Percentiles rank a stretch among this genome's conserved stretches.
phyloP scores from a whole-genome alignment of 306 rosid species.

The Trichosanthes truncata region DNA sequence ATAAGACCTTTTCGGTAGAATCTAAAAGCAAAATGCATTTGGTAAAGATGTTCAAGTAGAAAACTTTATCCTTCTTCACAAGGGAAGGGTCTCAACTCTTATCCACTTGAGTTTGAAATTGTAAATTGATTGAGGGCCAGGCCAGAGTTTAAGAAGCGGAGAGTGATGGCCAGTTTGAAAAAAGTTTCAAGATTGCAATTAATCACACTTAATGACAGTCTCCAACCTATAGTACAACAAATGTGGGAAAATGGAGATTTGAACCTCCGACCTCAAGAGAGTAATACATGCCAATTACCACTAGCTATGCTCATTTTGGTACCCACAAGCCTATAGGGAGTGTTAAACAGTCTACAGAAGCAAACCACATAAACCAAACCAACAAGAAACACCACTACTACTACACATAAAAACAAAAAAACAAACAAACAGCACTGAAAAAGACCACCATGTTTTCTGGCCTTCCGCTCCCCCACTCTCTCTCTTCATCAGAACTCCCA shows the following conservation, averaged over 20 bases:
- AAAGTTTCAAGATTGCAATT: slow-evolving; percentile 28
- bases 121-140: not conserved
- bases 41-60: not conserved
- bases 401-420: not conserved
- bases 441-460: slow-evolving; percentile 26
- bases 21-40: not conserved
- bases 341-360: not conserved
- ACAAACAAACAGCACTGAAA: slow-evolving; percentile 3
- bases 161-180: slow-evolving; percentile 27
- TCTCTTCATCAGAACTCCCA: not conserved
- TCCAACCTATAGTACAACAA: too few species aligned
- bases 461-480: slow-evolving; percentile 18
- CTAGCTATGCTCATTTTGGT: too few species aligned
- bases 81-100: not conserved
- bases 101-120: not conserved
- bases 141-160: slow-evolving; percentile 7
- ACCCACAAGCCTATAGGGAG: slow-evolving; percentile 28
- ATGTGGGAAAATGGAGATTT: too few species aligned
- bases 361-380: slow-evolving; percentile 26
- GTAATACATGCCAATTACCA: too few species aligned
- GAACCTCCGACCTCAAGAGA: too few species aligned
- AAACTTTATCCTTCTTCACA: not conserved
- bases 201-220: too few species aligned
- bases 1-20: not conserved
- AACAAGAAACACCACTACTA: not conserved